Conservation (phyloP, 139 green algal genomes). For the Volvox africanus region DNA sequence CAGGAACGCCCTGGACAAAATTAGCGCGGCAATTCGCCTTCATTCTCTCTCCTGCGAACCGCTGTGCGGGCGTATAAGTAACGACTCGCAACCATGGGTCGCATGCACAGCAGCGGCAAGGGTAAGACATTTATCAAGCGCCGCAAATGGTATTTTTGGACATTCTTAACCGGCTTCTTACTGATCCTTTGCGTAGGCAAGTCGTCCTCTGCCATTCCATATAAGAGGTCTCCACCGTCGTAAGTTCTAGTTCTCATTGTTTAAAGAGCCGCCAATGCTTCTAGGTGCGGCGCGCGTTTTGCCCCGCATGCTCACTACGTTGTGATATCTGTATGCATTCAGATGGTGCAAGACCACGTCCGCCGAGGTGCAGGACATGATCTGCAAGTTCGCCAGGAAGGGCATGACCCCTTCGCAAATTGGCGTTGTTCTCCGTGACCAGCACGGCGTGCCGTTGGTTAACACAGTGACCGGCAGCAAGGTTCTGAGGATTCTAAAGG, state of each 20-base stretch:
- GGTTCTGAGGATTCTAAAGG: slow-evolving; percentile 98
- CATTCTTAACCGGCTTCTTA: neutral
- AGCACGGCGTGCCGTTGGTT: slow-evolving; percentile 92
- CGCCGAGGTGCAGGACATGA: slow-evolving; percentile 85
- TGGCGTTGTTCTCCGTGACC: slow-evolving; percentile 96
- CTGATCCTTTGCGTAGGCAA: slow-evolving; percentile 8
- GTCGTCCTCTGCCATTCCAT: slow-evolving; percentile 91
- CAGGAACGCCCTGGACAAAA: neutral
- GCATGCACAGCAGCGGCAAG: slow-evolving; percentile 95
- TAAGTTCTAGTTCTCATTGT: slow-evolving; percentile 81
- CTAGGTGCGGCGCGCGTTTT: neutral
- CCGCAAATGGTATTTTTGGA: neutral
- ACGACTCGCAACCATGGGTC: slow-evolving; percentile 86
- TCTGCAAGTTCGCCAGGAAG: slow-evolving; percentile 99
- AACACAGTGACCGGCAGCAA: slow-evolving; percentile 93
- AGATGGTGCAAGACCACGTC: slow-evolving; percentile 72
- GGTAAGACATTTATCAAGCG: slow-evolving; percentile 33
- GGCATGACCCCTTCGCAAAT: slow-evolving; percentile 98
- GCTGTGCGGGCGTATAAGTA: slow-evolving; percentile 26
- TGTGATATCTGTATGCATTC: neutral
- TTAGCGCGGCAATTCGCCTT: neutral
- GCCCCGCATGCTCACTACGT: neutral
- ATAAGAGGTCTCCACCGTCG: slow-evolving; percentile 91
- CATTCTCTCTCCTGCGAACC: slow-evolving; percentile 32
- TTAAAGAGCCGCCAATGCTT: slow-evolving; percentile 73